phyloP scores from a whole-genome alignment of 1,139 yeast species.

The Saccharomyces pastorianus region DNA sequence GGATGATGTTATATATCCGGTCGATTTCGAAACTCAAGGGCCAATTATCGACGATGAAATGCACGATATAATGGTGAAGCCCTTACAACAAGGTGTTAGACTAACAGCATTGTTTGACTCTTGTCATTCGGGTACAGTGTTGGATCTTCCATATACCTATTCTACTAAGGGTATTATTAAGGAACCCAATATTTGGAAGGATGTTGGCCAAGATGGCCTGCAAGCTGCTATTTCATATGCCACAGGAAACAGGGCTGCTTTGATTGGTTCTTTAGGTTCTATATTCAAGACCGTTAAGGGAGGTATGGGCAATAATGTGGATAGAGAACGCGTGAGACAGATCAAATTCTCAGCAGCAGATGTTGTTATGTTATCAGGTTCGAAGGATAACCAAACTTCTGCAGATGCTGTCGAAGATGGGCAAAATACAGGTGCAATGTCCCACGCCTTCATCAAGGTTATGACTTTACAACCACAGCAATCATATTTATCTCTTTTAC shows the following conservation, averaged over 20 bases:
- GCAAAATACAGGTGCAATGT: conserved; percentile 85
- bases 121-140: conserved; percentile 87
- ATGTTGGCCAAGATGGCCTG: conserved; percentile 71
- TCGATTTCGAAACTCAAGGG: conserved; percentile 70
- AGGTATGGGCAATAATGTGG: conserved; percentile 27
- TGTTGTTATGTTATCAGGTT: conserved; percentile 78
- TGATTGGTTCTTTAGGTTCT: conserved; percentile 41
- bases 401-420: conserved; percentile 83
- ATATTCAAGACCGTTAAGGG: conserved; percentile 43
- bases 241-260: conserved; percentile 57
- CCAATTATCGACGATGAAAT: conserved; percentile 76
- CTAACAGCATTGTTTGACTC: conserved; percentile 86
- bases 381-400: conserved; percentile 72
- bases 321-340: conserved; percentile 40
- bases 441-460: conserved; percentile 76
- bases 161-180: conserved; percentile 86
- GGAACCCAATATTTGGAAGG: conserved; percentile 82
- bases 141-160: conserved; percentile 83
- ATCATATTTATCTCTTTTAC: conserved; percentile 66
- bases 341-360: conserved; percentile 82
- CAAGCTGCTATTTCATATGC: conserved; percentile 67
- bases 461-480: conserved; percentile 62
- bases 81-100: conserved; percentile 75
- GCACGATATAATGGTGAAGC: conserved; percentile 73
- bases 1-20: conserved; percentile 87